Base-by-base conservation (phyloP, 345 rosid species). In the Rhodomyrtus tomentosa region DNA sequence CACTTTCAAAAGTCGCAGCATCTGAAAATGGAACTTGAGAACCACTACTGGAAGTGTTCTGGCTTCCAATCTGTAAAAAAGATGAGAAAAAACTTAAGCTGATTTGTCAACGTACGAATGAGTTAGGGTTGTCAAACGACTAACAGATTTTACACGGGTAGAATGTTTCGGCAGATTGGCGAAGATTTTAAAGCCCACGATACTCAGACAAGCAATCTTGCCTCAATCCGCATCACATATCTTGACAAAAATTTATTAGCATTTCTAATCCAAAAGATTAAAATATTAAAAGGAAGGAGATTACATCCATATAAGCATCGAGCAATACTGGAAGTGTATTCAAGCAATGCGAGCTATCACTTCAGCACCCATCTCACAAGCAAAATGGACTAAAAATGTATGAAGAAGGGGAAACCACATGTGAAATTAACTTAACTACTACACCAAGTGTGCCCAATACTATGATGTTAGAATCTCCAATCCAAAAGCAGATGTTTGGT, bases 1-100 rank as follows among this genome's bases (percentile, higher is more conserved):
- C 91, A 89, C 68, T 87, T 87, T 91, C 95, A 76, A 91, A 87
- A 83, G 86, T 89, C 86, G 85, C 93, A 87, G 92, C 85, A 85
- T 86, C 93, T 38, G 90, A 87, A 82, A 51, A 68, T 68, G 79
- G 55, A 51, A 87, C 84, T 81, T 89, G 91, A 85, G 92, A 90
- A 81, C 90, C 92, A 88, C 91, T 91, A 82, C 90, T 84, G 18
- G 92, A 93, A 81, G 91, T 88, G 85, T 87, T 93, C 88, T 91
- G 91, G 84, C 83, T 92, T 87, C 88, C 88, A 50, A 87, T 92
- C 98, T 96, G 90, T 62, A 87, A 86, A 84, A 53, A 85, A 86
- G 79, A 83, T 81, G 76, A 82, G 82, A 38, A 54, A 10, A 45
- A 25, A 59, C 7, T 45, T 74, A 74, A 48, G 40, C 56, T 27